These are phyloP conservation scores for Wickerhamiella qilinensis DNA, from an alignment of 805 yeast species.

Conservation along the genomic window DNA sequence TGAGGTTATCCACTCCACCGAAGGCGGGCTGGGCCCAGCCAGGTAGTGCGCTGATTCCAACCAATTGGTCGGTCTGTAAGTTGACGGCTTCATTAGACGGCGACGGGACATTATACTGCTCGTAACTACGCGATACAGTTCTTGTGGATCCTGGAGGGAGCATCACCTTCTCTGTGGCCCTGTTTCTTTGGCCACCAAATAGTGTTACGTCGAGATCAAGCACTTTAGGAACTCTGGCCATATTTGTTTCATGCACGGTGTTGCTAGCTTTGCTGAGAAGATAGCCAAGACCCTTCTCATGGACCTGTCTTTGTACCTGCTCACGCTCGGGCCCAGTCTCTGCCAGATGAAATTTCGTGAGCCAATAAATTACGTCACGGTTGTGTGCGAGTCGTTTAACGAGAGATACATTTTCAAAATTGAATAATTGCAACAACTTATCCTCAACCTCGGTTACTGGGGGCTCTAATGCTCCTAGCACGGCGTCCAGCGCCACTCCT, in stretches of 20 bases:
- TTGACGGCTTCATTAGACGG: slow-evolving; percentile 34
- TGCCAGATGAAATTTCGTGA: slow-evolving; percentile 29
- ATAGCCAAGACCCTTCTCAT: slow-evolving; percentile 6
- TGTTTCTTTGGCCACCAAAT: slow-evolving; percentile 18
- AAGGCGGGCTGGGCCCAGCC: slow-evolving; percentile 71
- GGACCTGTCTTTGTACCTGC: slow-evolving; percentile 19
- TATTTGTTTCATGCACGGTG: slow-evolving; percentile 5
- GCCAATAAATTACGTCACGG: slow-evolving; percentile 37
- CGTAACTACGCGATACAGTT: slow-evolving; percentile 56
- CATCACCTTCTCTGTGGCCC: slow-evolving; percentile 48
- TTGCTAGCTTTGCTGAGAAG: slow-evolving; percentile 1
- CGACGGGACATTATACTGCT: slow-evolving; percentile 84
- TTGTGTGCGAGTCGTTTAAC: slow-evolving; percentile 35
- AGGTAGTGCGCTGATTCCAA: slow-evolving; percentile 51
- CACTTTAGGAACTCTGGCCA: slow-evolving; percentile 27
- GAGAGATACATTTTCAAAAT: slow-evolving; percentile 34
- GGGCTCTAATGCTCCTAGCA: slow-evolving; percentile 28
- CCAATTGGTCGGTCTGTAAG: slow-evolving; percentile 22
- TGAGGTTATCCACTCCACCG: slow-evolving; percentile 50
- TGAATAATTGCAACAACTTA: slow-evolving; percentile 36
- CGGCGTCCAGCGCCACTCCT: slow-evolving; percentile 7
- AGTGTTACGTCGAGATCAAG: neutral
- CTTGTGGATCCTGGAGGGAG: slow-evolving; percentile 78
- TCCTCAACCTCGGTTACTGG: slow-evolving; percentile 34
- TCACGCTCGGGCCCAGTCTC: slow-evolving; percentile 24